phyloP scores from a whole-genome alignment of 2,329 filamentous ascomycete genomes.

The Fusarium setosum region DNA sequence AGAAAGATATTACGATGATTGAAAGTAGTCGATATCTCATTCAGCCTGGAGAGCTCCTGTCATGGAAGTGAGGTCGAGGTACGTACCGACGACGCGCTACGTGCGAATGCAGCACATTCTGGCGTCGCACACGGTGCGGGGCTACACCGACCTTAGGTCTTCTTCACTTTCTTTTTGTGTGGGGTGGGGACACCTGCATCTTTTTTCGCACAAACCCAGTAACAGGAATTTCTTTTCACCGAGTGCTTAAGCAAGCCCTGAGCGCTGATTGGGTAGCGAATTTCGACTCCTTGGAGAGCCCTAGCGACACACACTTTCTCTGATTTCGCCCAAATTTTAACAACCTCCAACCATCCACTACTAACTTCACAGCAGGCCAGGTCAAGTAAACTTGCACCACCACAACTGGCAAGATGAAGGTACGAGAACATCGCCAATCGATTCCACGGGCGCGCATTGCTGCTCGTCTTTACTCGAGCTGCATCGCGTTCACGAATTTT shows the following conservation, averaged over 20 bases:
- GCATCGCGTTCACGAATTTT: neutral
- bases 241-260: slow-evolving; percentile 9
- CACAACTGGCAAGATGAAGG: slow-evolving; percentile 62
- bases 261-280: slow-evolving; percentile 47
- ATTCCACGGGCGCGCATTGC: neutral
- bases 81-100: slow-evolving; percentile 17
- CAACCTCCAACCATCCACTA: slow-evolving; percentile 45
- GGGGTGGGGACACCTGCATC: neutral
- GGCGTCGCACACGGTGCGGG: slow-evolving; percentile 14
- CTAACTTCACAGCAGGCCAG: slow-evolving; percentile 57
- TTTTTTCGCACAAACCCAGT: neutral
- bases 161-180: slow-evolving; percentile 8
- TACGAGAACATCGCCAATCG: slow-evolving; percentile 43
- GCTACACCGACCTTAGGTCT: neutral
- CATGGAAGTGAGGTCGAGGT: neutral
- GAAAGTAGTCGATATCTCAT: no score
- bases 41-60: no score
- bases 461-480: neutral
- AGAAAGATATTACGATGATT: no score
- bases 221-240: slow-evolving; percentile 40
- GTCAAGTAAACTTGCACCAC: slow-evolving; percentile 57
- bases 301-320: slow-evolving; percentile 57
- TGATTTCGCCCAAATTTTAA: slow-evolving; percentile 51
- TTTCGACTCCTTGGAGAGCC: slow-evolving; percentile 46
- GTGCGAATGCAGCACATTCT: slow-evolving; percentile 1